These are phyloP conservation scores for Pythium angustatum DNA, from an alignment of 352 stramenopile species.

Conservation along the genomic window DNA sequence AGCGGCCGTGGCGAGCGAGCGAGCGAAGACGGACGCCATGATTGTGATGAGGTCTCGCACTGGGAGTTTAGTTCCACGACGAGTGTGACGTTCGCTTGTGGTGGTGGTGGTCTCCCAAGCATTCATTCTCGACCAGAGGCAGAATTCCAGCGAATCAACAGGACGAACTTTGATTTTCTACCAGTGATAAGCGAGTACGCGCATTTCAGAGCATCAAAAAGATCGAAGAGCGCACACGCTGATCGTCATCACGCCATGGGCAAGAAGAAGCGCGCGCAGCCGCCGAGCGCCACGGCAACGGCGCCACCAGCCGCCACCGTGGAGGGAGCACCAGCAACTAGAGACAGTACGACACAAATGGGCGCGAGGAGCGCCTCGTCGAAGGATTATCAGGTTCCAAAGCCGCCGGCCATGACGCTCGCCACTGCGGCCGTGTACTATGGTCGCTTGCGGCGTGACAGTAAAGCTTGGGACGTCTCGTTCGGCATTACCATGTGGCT, in stretches of 20 bases:
- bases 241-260: constrained; percentile 5
- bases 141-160: constrained; percentile 5
- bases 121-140: constrained; percentile 6
- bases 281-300: too few relatives aligned
- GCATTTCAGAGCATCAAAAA: too few relatives aligned
- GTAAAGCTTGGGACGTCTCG: constrained; percentile 10
- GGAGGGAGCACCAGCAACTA: neutral
- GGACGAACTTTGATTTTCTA: neutral
- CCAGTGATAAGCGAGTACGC: neutral
- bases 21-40: constrained; percentile 15
- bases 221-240: constrained; percentile 27
- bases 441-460: constrained; percentile 24
- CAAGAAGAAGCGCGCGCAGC: constrained; percentile 18
- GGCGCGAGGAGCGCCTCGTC: too few relatives aligned
- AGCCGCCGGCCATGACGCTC: constrained; percentile 1
- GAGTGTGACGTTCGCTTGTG: neutral
- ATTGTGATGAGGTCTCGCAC: too few relatives aligned
- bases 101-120: neutral
- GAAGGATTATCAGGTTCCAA: neutral
- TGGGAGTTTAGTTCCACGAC: too few relatives aligned
- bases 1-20: constrained; percentile 13
- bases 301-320: neutral
- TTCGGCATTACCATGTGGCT: constrained; percentile 42
- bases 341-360: too few relatives aligned
- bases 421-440: constrained; percentile 14